Evolutionary conservation across 768 basidiomycete species (phyloP).

Genomic region (Symmetrospora coprosmae): DNA sequence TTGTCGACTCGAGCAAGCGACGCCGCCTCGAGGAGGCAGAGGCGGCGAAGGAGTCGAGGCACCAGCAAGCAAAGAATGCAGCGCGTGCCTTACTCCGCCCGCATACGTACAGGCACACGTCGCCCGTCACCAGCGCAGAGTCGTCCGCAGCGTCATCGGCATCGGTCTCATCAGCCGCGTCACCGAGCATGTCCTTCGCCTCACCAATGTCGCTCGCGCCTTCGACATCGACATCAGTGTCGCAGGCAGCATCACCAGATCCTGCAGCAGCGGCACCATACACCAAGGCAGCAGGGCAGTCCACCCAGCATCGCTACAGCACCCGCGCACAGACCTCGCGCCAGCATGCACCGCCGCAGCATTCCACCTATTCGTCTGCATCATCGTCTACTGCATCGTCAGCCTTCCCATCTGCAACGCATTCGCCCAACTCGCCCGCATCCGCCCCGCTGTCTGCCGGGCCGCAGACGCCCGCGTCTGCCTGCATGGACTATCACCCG

Average conservation of each 20-base stretch:
- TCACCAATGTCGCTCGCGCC: background rate
- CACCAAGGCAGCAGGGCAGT: constrained; percentile 75
- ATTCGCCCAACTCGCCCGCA: constrained; percentile 17
- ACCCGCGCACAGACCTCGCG: background rate
- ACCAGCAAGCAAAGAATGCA: constrained; percentile 30
- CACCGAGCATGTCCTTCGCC: background rate
- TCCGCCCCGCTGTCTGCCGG: constrained; percentile 13
- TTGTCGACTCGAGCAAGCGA: background rate
- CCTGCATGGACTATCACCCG: background rate
- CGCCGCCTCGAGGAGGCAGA: background rate
- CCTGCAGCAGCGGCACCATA: constrained; percentile 61
- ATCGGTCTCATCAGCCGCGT: background rate
- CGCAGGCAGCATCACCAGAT: constrained; percentile 33
- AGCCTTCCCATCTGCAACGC: constrained; percentile 11
- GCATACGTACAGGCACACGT: constrained; percentile 12
- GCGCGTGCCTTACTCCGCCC: constrained; percentile 30
- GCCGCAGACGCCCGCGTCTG: constrained; percentile 14
- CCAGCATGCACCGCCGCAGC: background rate
- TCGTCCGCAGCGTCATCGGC: no score
- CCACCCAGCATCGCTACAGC: background rate
- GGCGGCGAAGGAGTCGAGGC: constrained; percentile 26
- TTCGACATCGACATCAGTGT: background rate
- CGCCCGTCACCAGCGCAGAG: constrained; percentile 4
- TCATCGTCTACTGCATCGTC: background rate
- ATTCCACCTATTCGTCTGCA: no score